A percentile compares a stretch with the other conserved stretches of the same genome.
These are phyloP conservation scores for Dalechampia spathulata DNA, from an alignment of 441 rosid genomes.

Conservation along the genomic window DNA sequence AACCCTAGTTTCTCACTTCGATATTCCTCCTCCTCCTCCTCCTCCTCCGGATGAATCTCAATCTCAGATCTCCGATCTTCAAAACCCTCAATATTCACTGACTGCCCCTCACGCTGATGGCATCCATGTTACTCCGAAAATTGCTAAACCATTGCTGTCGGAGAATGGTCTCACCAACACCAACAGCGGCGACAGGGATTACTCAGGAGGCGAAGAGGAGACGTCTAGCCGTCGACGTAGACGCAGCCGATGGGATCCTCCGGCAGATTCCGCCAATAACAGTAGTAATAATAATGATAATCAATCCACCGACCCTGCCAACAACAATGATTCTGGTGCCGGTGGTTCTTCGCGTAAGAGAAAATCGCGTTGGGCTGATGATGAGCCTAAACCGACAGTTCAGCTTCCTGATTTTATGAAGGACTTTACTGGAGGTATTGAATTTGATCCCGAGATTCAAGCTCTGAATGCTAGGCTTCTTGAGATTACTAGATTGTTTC, in stretches of 20 bases:
- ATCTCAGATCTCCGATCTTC: constrained; percentile 18
- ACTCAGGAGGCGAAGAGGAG: constrained; percentile 89
- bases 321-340: constrained; percentile 35
- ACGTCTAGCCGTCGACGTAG: constrained; percentile 62
- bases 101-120: constrained; percentile 18
- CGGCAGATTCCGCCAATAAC: constrained; percentile 27
- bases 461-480: constrained; percentile 74
- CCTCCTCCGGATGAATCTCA: constrained; percentile 15
- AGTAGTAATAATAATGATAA: background rate
- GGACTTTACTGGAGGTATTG: constrained; percentile 85
- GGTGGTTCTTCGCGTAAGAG: constrained; percentile 43
- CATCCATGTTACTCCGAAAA: constrained; percentile 6
- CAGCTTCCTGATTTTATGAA: constrained; percentile 95
- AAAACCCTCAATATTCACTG: constrained; percentile 13
- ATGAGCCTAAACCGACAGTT: constrained; percentile 74
- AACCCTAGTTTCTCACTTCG: constrained; percentile 22
- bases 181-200: constrained; percentile 64
- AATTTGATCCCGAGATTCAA: constrained; percentile 86
- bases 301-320: constrained; percentile 17
- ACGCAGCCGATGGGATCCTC: constrained; percentile 89
- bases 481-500: constrained; percentile 75
- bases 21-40: constrained; percentile 19
- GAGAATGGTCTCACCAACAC: constrained; percentile 57
- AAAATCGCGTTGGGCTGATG: constrained; percentile 91
- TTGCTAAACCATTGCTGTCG: constrained; percentile 34